These are phyloP conservation scores for Fusarium sp. DNA, from an alignment of 2,329 filamentous ascomycete genomes.

Conservation along the genomic window DNA sequence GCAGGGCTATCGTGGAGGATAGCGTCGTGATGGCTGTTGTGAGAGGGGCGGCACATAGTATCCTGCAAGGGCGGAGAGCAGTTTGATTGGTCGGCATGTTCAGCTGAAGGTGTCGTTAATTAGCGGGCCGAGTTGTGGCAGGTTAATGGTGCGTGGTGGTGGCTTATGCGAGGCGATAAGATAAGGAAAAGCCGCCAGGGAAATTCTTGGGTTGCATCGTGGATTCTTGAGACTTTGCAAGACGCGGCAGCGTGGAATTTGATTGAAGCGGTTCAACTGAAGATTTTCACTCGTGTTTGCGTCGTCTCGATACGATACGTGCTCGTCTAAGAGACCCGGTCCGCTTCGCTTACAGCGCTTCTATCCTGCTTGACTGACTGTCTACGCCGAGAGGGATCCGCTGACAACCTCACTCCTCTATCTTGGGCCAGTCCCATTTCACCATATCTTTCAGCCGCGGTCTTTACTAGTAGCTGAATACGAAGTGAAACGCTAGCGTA, in stretches of 20 bases:
- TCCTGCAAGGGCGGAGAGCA: conserved; percentile 10
- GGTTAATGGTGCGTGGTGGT: neutral
- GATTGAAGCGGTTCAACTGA: conserved; percentile 34
- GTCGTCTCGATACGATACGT: neutral
- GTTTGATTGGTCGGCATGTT: conserved; percentile 36
- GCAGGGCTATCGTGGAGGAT: conserved; percentile 34
- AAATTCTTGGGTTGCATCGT: conserved; percentile 43
- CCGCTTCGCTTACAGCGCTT: neutral
- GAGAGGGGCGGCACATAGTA: neutral
- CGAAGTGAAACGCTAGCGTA: conserved; percentile 37
- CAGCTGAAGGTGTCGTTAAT: conserved; percentile 27
- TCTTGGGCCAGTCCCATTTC: neutral
- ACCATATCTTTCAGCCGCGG: conserved; percentile 4
- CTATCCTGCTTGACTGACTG: neutral
- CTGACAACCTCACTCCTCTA: conserved; percentile 5
- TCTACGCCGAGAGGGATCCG: neutral
- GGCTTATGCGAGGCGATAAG: conserved; percentile 43
- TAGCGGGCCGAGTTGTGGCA: neutral
- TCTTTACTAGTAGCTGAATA: conserved; percentile 8
- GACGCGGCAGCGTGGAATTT: conserved; percentile 15
- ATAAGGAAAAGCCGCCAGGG: conserved; percentile 38
- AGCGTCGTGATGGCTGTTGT: conserved; percentile 29
- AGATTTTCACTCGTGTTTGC: conserved; percentile 12
- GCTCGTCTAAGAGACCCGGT: neutral
- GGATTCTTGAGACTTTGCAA: conserved; percentile 13